phyloP scores from a whole-genome alignment of 345 rosid genomes.

The Cardiospermum halicacabum region DNA sequence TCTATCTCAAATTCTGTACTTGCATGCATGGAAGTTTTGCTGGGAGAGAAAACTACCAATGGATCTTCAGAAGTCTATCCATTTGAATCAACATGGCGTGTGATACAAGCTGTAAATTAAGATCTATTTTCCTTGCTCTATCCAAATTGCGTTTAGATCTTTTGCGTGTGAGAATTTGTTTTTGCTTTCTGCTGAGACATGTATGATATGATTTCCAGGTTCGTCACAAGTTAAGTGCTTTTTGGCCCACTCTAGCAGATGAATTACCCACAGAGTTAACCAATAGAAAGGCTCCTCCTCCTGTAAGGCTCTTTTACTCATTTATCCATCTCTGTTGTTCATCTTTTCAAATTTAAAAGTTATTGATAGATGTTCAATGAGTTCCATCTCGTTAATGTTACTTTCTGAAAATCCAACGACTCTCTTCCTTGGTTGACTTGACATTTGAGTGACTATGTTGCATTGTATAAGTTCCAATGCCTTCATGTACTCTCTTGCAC shows the following conservation, averaged over 20 bases:
- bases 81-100: conserved; percentile 86
- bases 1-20: conserved; percentile 81
- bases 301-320: conserved; percentile 24
- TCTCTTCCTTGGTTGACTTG: not conserved
- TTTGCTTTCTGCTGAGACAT: conserved; percentile 15
- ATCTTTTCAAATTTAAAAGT: not conserved
- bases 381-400: not conserved
- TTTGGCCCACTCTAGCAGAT: conserved; percentile 73
- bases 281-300: conserved; percentile 39
- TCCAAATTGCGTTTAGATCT: not conserved
- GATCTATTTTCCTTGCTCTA: conserved; percentile 3
- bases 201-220: conserved; percentile 43
- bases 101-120: conserved; percentile 58
- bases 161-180: conserved; percentile 4
- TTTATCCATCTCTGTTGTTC: not conserved
- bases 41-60: conserved; percentile 43
- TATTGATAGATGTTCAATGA: conserved; percentile 2
- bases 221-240: conserved; percentile 49
- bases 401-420: not conserved
- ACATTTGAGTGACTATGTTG: not conserved
- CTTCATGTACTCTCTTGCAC: not conserved
- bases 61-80: conserved; percentile 73
- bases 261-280: conserved; percentile 56
- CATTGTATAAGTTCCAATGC: conserved; percentile 7
- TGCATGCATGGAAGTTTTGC: conserved; percentile 82